These are phyloP conservation scores for Lithohypha guttulata DNA, from an alignment of 2,329 filamentous ascomycete genomes.

Conservation along the genomic window DNA sequence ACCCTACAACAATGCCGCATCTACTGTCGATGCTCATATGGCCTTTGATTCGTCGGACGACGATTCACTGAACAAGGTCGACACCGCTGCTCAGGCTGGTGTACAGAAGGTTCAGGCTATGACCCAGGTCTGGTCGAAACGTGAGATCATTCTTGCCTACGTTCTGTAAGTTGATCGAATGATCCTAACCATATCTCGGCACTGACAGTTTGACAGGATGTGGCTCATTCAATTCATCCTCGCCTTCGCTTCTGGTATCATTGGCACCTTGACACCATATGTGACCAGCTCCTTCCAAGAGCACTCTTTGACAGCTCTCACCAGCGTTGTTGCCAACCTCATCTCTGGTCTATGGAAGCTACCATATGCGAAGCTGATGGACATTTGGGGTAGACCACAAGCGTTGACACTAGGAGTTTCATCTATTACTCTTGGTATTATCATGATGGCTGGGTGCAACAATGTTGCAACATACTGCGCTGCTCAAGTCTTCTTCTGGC, in stretches of 20 bases:
- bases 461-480: constrained; percentile 51
- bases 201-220: constrained; percentile 4
- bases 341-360: constrained; percentile 6
- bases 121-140: constrained; percentile 31
- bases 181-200: constrained; percentile 13
- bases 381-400: constrained; percentile 50
- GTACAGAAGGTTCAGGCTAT: constrained; percentile 35
- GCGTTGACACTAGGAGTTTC: constrained; percentile 39
- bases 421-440: constrained; percentile 35
- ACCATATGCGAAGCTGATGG: constrained; percentile 36
- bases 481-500: constrained; percentile 42
- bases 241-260: constrained; percentile 30
- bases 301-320: constrained; percentile 46
- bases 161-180: constrained; percentile 11
- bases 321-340: constrained; percentile 2
- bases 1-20: too few relatives aligned
- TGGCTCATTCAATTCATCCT: constrained; percentile 35
- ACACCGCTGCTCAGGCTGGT: constrained; percentile 19
- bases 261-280: constrained; percentile 36
- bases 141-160: constrained; percentile 29
- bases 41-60: background rate
- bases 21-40: too few relatives aligned
- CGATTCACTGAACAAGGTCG: background rate
- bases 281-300: constrained; percentile 42
- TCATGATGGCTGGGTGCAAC: constrained; percentile 51